A percentile compares a stretch with the other conserved stretches of the same genome.
Conservation (phyloP, 2,329 filamentous ascomycete species). For the Cladophialophora psammophila region DNA sequence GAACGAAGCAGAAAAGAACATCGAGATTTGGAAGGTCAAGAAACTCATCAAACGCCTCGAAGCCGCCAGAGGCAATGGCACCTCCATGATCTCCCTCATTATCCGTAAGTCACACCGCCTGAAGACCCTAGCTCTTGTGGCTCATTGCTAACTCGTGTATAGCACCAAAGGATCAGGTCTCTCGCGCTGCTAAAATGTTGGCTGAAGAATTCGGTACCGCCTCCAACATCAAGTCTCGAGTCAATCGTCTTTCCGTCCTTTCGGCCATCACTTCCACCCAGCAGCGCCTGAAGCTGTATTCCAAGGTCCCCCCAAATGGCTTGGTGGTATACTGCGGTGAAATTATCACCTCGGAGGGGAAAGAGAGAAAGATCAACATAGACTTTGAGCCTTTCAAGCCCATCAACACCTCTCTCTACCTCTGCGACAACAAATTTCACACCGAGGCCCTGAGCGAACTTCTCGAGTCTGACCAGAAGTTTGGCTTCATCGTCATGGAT, state of each 20-base stretch:
- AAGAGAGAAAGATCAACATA: slow-evolving; percentile 99
- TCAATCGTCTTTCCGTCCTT: slow-evolving; percentile 96
- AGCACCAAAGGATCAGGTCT: slow-evolving; percentile 98
- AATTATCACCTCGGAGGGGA: slow-evolving; percentile 98
- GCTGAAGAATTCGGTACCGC: slow-evolving; percentile 99
- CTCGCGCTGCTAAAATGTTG: slow-evolving; percentile 97
- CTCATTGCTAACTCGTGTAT: slow-evolving; percentile 33
- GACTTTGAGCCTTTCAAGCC: slow-evolving; percentile 99
- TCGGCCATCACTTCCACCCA: slow-evolving; percentile 99
- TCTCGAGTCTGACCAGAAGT: slow-evolving; percentile 98
- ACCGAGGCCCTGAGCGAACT: slow-evolving; percentile 96
- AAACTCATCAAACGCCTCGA: slow-evolving; percentile 99
- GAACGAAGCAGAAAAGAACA: slow-evolving; percentile 98
- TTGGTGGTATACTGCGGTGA: slow-evolving; percentile 99
- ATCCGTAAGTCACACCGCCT: slow-evolving; percentile 73
- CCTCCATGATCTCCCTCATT: slow-evolving; percentile 99
- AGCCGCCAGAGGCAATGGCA: slow-evolving; percentile 96
- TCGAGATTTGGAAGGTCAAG: slow-evolving; percentile 91
- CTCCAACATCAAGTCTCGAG: slow-evolving; percentile 99
- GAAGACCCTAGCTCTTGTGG: slow-evolving; percentile 2
- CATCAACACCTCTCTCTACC: slow-evolving; percentile 98
- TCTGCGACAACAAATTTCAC: slow-evolving; percentile 99
- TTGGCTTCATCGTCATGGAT: slow-evolving; percentile 99
- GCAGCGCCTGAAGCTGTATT: slow-evolving; percentile 98
- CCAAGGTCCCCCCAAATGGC: slow-evolving; percentile 97